These are phyloP conservation scores for Annona cherimola DNA, from an alignment of 164 flowering plant species.

Conservation along the genomic window DNA sequence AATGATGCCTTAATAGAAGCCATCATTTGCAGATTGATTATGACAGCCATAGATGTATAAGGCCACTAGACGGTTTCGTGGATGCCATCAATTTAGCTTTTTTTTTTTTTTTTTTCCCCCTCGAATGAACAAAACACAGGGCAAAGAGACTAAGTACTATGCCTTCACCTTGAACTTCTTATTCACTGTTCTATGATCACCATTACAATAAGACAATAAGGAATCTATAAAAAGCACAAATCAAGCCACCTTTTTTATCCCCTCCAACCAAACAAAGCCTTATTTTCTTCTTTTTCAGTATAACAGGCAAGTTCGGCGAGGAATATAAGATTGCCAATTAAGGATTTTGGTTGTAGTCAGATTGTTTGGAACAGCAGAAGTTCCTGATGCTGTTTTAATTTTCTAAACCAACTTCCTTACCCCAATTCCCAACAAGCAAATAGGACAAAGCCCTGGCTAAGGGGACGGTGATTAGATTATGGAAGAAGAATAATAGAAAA, in stretches of 20 bases:
- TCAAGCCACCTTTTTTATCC: not conserved
- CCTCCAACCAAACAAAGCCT: not conserved
- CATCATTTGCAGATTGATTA: not conserved
- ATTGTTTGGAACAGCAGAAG: not conserved
- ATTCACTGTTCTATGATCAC: not conserved
- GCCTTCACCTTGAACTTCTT: not conserved
- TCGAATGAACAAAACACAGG: not conserved
- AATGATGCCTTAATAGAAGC: not conserved
- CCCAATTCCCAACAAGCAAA: not conserved
- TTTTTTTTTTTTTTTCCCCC: not conserved
- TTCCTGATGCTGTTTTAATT: not conserved
- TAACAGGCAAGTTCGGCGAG: not conserved
- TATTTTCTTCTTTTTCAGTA: not conserved
- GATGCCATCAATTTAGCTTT: not conserved
- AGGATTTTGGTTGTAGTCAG: not conserved
- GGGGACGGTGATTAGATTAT: not conserved
- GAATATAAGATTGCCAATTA: not conserved
- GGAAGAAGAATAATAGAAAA: not conserved
- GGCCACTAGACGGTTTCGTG: not conserved
- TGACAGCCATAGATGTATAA: not conserved
- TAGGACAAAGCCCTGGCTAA: not conserved
- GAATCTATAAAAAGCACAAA: not conserved
- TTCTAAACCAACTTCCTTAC: not conserved
- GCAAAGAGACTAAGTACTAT: not conserved
- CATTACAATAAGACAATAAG: conserved; percentile 1